These are phyloP conservation scores for Rhypophila decipiens DNA, from an alignment of 495 filamentous ascomycete species.

Conservation along the genomic window DNA sequence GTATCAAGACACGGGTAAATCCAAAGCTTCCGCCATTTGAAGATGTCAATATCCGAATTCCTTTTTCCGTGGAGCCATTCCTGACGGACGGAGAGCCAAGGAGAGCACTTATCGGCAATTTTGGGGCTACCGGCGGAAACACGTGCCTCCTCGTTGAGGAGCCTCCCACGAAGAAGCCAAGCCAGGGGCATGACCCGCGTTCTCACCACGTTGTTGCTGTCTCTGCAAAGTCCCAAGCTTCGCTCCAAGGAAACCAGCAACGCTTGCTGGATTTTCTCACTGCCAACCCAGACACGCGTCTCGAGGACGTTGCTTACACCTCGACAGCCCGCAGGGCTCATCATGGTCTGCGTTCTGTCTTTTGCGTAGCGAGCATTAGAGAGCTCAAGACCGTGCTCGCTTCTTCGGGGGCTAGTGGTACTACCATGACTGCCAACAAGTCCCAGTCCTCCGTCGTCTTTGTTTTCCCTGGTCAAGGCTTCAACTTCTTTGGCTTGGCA, in stretches of 20 bases:
- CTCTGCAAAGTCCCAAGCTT: no score
- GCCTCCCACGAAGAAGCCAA: slow-evolving; percentile 32
- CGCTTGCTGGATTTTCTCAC: slow-evolving; percentile 36
- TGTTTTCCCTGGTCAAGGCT: no score
- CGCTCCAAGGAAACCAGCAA: slow-evolving; percentile 45
- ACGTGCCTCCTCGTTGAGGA: slow-evolving; percentile 55
- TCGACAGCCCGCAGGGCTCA: slow-evolving; percentile 28
- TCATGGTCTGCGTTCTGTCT: slow-evolving; percentile 20
- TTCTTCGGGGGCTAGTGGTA: no score
- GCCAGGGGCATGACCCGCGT: slow-evolving; percentile 13
- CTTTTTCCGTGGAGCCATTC: slow-evolving; percentile 52
- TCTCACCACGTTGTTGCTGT: no score
- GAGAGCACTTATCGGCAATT: slow-evolving; percentile 55
- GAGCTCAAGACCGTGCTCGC: no score
- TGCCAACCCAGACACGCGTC: no score
- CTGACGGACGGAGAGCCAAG: slow-evolving; percentile 35
- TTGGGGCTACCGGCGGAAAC: slow-evolving; percentile 59
- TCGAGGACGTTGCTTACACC: slow-evolving; percentile 15
- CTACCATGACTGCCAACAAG: no score
- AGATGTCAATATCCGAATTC: slow-evolving; percentile 61
- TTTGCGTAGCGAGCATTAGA: no score
- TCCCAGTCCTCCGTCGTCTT: no score
- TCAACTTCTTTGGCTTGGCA: no score
- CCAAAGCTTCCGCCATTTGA: slow-evolving; percentile 62
- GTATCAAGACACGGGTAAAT: slow-evolving; percentile 73